phyloP scores from a whole-genome alignment of 2,329 filamentous ascomycete genomes.

The Xylogone sp. region DNA sequence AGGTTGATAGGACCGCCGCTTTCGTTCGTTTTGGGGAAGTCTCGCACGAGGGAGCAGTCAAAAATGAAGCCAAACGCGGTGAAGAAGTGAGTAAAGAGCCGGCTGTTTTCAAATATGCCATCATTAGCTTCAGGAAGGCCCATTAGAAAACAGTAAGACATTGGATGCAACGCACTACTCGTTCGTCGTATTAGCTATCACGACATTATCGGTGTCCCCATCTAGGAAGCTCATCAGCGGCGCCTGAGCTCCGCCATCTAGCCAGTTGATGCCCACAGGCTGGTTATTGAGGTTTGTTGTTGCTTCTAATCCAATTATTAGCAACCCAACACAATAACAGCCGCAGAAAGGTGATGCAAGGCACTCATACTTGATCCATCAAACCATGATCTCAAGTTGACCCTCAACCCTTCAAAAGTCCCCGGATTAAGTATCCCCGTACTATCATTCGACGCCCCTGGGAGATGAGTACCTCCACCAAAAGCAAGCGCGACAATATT shows the following conservation, averaged over 20 bases:
- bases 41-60: constrained; percentile 19
- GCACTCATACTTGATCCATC: constrained; percentile 20
- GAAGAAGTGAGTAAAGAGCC: constrained; percentile 28
- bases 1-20: constrained; percentile 12
- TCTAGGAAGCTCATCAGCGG: constrained; percentile 24
- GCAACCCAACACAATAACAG: neutral
- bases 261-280: constrained; percentile 24
- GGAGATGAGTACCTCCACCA: constrained; percentile 18
- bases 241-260: constrained; percentile 25
- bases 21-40: constrained; percentile 11
- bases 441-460: constrained; percentile 11
- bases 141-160: neutral
- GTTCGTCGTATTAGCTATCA: constrained; percentile 22
- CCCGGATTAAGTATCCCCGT: constrained; percentile 29
- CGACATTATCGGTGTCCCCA: constrained; percentile 15
- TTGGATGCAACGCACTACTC: constrained; percentile 21
- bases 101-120: constrained; percentile 11
- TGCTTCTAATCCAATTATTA: constrained; percentile 1
- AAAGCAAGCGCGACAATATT: constrained; percentile 28
- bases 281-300: constrained; percentile 27
- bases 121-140: neutral
- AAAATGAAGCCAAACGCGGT: constrained; percentile 25
- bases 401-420: constrained; percentile 12
- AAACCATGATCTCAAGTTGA: constrained; percentile 28
- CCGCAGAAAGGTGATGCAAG: neutral